These are phyloP conservation scores for Akanthomyces uredinophilus DNA, from an alignment of 2,329 filamentous ascomycete genomes.

Conservation along the genomic window DNA sequence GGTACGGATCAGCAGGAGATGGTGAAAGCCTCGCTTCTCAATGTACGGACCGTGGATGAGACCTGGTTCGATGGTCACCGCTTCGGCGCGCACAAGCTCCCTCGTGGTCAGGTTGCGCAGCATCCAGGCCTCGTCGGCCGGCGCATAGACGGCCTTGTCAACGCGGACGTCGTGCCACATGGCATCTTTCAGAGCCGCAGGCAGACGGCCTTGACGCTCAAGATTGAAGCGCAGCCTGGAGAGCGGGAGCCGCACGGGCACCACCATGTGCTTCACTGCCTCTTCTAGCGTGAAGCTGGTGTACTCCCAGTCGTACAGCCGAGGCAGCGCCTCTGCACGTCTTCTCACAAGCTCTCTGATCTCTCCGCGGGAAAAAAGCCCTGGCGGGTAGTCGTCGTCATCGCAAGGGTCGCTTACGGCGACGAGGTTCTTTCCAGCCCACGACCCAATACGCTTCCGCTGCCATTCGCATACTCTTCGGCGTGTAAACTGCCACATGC, in stretches of 20 bases:
- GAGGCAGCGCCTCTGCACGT: neutral
- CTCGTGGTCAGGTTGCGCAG: neutral
- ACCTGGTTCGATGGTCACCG: neutral
- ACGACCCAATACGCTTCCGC: neutral
- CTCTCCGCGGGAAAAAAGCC: neutral
- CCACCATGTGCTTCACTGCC: neutral
- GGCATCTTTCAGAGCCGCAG: too few relatives aligned
- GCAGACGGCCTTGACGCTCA: too few relatives aligned
- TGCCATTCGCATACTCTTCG: neutral
- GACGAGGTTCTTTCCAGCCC: neutral
- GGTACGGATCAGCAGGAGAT: neutral
- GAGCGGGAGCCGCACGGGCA: too few relatives aligned
- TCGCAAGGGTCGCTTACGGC: neutral
- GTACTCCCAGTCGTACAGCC: too few relatives aligned
- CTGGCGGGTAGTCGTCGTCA: neutral
- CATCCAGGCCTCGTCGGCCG: neutral
- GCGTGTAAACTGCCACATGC: neutral
- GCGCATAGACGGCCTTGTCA: neutral
- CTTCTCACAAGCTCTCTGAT: neutral
- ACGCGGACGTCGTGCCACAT: neutral
- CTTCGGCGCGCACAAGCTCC: neutral
- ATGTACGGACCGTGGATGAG: neutral
- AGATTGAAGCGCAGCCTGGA: too few relatives aligned
- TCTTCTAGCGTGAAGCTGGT: neutral
- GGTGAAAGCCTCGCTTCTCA: neutral